Percentiles rank a stretch among this genome's conserved stretches.
phyloP scores from a whole-genome alignment of 148 eudicot species.

The Fallopia convolvulus region DNA sequence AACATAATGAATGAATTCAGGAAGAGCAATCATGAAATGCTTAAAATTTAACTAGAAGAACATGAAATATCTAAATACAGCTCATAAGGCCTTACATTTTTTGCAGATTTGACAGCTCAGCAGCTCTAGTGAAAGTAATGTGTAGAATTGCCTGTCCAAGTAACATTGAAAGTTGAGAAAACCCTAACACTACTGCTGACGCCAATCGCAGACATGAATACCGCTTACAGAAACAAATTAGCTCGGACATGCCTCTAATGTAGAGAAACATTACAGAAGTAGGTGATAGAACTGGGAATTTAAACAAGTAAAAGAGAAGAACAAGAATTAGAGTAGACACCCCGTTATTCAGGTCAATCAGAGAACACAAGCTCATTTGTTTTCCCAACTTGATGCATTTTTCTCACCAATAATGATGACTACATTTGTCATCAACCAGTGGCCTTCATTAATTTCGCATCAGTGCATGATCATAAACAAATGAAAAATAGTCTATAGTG shows the following conservation, averaged over 20 bases:
- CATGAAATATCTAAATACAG: background rate
- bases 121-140: conserved; percentile 18
- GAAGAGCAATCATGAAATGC: background rate
- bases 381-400: background rate
- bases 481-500: background rate
- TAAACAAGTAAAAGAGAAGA: background rate
- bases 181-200: background rate
- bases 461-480: background rate
- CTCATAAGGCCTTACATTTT: conserved; percentile 24
- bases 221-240: background rate
- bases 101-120: conserved; percentile 20
- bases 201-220: background rate
- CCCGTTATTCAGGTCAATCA: background rate
- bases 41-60: background rate
- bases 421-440: background rate
- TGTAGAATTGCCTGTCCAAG: conserved; percentile 23
- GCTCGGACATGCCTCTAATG: background rate
- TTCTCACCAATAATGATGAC: background rate
- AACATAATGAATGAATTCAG: background rate
- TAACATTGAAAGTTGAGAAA: conserved; percentile 11
- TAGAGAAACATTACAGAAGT: background rate
- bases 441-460: background rate
- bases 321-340: background rate
- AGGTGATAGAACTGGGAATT: background rate
- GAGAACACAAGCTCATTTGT: background rate